Evolutionary conservation across 2,329 filamentous ascomycete species (phyloP), one percentile per base, ranked within the genome.

Genomic region (Claviceps humidiphila): DNA sequence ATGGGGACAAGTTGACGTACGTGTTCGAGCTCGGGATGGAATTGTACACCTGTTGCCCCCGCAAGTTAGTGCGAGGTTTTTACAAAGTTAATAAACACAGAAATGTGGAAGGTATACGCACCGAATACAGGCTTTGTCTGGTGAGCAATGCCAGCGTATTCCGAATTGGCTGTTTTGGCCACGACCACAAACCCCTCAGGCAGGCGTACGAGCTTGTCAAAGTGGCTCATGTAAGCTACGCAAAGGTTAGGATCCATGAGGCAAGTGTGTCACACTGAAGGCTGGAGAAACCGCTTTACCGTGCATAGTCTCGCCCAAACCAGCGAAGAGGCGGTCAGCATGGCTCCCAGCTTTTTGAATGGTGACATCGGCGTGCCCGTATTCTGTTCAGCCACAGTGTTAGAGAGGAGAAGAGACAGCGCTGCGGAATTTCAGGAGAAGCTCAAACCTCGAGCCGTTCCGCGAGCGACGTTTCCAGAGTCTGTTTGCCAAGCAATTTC

Each of bases 221-320:
- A 84, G 66, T 97, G 91, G 58, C 80, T 86, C 90, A 96, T 96
- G 77, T 80, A 91, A 14, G 87, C 73, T 62, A 49, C 41, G 22
- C 6, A 14, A 44, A 40, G 5, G 43, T 30, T 42, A 55, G 51
- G 43, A 55, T n/a, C 26, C 40, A 30, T 37, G 17, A 37, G 1
- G 42, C 16, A 22, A 49, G 6, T 47, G 34, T 14, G 2, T 22
- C 40, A n/a, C 7, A 37, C 26, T 22, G 7, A 17, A 41, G 14
- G 9, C 6, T 13, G n/a, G 16, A 16, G 9, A 14, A 7, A 17
- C 4, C 4, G 37, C 55, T 55, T 43, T 37, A 60, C 66, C 65
- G 54, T 85, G 76, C 60, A 87, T 75, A 50, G 80, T 72, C 55
- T 87, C 82, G 54, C 82, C 84, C 11, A 95, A 64, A 16, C 82